A percentile compares a stretch with the other conserved stretches of the same genome.
Evolutionary conservation across 2,329 filamentous ascomycete genomes (phyloP).

Genomic region (Ascochyta rabiei): DNA sequence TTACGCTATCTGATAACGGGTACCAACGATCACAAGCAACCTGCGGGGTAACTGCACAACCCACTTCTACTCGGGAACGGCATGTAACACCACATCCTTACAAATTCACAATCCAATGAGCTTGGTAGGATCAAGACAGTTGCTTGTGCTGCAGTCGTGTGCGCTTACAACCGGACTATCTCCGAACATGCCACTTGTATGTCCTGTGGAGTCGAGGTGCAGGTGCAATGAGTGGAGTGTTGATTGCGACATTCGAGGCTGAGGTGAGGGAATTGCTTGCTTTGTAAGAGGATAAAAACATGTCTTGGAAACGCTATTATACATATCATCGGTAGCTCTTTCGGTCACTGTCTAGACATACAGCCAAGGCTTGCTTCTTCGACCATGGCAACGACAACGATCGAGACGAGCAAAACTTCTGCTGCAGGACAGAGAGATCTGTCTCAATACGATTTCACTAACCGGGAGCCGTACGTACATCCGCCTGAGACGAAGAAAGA

Average conservation of each 20-base stretch:
- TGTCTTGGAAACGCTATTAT: not conserved
- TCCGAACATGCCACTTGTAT: not conserved
- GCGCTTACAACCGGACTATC: not conserved
- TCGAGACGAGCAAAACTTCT: conserved; percentile 14
- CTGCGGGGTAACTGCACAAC: conserved; percentile 10
- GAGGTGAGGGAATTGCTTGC: not conserved
- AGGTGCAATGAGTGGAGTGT: not conserved
- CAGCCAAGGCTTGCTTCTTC: too few relatives aligned
- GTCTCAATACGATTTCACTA: conserved; percentile 40
- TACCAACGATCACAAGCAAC: not conserved
- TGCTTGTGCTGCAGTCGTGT: not conserved
- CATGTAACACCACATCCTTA: not conserved
- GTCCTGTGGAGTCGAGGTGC: not conserved
- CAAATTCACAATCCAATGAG: not conserved
- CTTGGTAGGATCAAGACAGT: not conserved
- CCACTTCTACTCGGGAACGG: not conserved
- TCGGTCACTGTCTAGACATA: not conserved
- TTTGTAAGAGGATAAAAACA: not conserved
- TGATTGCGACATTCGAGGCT: conserved; percentile 4
- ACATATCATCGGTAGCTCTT: not conserved
- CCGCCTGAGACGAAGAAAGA: conserved; percentile 56
- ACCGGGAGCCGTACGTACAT: conserved; percentile 50
- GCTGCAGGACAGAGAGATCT: conserved; percentile 14
- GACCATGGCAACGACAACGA: conserved; percentile 26
- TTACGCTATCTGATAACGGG: conserved; percentile 32